A percentile compares a stretch with the other conserved stretches of the same genome.
These are phyloP conservation scores for Aspergillus eucalypticola DNA, from an alignment of 2,329 filamentous ascomycete genomes.

Conservation along the genomic window DNA sequence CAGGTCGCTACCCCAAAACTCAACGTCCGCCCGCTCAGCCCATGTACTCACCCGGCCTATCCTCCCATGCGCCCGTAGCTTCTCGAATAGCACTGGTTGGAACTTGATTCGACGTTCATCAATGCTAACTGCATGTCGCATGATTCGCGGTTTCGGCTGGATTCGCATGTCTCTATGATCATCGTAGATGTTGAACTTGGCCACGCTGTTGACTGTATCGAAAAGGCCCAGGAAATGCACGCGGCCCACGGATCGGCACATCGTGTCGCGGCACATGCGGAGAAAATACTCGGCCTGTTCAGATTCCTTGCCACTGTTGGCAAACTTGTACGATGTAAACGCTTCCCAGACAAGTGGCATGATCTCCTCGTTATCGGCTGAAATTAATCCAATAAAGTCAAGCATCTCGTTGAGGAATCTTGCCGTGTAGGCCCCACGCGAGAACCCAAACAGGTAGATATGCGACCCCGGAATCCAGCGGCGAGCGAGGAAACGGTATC, in stretches of 20 bases:
- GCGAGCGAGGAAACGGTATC: conserved; percentile 24
- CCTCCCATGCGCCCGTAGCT: conserved; percentile 1
- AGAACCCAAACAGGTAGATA: conserved; percentile 29
- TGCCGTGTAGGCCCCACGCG: conserved; percentile 28
- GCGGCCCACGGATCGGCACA: conserved; percentile 19
- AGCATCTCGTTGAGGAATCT: conserved; percentile 27
- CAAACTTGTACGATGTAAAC: conserved; percentile 19
- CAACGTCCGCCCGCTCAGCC: conserved; percentile 22
- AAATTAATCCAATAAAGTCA: conserved; percentile 22
- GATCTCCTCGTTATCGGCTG: conserved; percentile 23
- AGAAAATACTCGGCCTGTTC: conserved; percentile 10
- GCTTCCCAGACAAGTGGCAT: conserved; percentile 23
- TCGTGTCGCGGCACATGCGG: conserved; percentile 15
- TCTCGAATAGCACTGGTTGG: conserved; percentile 24
- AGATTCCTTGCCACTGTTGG: conserved; percentile 7
- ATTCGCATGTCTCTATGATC: conserved; percentile 12
- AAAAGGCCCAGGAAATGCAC: conserved; percentile 29
- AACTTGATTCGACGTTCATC: conserved; percentile 58
- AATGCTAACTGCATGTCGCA: conserved; percentile 56
- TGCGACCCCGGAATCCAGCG: conserved; percentile 17
- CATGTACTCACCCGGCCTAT: conserved; percentile 12
- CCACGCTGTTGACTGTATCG: conserved; percentile 30
- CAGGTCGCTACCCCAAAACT: not conserved
- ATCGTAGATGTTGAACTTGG: conserved; percentile 19
- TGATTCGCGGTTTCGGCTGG: conserved; percentile 44